Evolutionary conservation across 768 basidiomycete species (phyloP).

Genomic region (Trametes maxima): DNA sequence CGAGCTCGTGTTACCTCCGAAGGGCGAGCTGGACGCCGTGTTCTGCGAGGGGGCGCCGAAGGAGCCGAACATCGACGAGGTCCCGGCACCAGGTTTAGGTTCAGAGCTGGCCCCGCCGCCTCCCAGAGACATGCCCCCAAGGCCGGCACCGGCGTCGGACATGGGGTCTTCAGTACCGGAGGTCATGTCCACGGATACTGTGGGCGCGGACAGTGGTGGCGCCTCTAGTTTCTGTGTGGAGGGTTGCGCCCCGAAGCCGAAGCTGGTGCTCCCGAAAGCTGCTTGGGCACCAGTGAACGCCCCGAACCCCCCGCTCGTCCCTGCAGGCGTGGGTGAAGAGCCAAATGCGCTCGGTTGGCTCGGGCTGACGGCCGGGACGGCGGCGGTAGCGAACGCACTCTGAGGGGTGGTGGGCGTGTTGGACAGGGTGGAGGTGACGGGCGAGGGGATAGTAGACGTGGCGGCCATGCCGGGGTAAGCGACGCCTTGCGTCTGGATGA

Average conservation of each 20-base stretch:
- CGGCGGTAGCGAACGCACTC: slow-evolving; percentile 11
- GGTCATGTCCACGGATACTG: slow-evolving; percentile 16
- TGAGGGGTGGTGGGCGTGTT: not conserved
- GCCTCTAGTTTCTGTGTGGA: slow-evolving; percentile 2
- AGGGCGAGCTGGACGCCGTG: slow-evolving; percentile 18
- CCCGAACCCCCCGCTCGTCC: slow-evolving; percentile 24
- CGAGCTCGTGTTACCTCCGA: slow-evolving; percentile 19
- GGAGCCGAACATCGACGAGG: slow-evolving; percentile 31
- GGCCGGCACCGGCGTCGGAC: slow-evolving; percentile 26
- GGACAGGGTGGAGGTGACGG: not conserved
- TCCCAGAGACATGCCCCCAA: slow-evolving; percentile 34
- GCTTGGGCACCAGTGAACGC: slow-evolving; percentile 27
- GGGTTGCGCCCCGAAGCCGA: slow-evolving; percentile 18
- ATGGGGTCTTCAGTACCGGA: slow-evolving; percentile 24
- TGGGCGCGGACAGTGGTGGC: slow-evolving; percentile 3
- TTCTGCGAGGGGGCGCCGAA: slow-evolving; percentile 16
- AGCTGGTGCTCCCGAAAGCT: slow-evolving; percentile 28
- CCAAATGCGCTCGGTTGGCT: slow-evolving; percentile 22
- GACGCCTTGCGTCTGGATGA: slow-evolving; percentile 55
- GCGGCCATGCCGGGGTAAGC: slow-evolving; percentile 60
- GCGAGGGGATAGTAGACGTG: slow-evolving; percentile 6
- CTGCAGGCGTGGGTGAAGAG: slow-evolving; percentile 14
- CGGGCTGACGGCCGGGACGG: slow-evolving; percentile 8
- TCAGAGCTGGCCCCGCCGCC: slow-evolving; percentile 12
- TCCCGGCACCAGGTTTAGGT: slow-evolving; percentile 19